phyloP scores from a whole-genome alignment of 176 grass and related monocot genomes.

The Ananas comosus region DNA sequence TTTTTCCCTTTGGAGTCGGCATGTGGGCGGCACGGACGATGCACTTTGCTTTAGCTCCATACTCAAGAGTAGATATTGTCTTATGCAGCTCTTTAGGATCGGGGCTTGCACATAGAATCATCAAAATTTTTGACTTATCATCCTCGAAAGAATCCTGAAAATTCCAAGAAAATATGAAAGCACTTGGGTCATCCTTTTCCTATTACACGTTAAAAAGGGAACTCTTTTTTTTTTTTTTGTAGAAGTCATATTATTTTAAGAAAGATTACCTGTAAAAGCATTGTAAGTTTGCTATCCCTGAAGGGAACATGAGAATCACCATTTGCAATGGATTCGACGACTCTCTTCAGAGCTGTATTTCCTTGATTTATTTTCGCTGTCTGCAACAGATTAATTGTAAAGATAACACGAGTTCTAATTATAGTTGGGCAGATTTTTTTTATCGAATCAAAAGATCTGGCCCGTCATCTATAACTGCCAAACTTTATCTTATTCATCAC shows the following conservation, averaged over 20 bases:
- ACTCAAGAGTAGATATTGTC: conserved; percentile 81
- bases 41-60: conserved; percentile 95
- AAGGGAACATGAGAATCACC: conserved; percentile 93
- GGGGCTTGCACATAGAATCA: conserved; percentile 96
- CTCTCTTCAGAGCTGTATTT: conserved; percentile 79
- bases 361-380: conserved; percentile 93
- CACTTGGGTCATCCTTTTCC: background rate
- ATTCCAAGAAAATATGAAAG: conserved; percentile 2
- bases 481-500: too few species aligned
- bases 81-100: conserved; percentile 88
- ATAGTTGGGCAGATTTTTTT: background rate
- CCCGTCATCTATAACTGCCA: too few species aligned
- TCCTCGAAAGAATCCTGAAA: conserved; percentile 93
- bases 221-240: too few species aligned
- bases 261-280: conserved; percentile 69
- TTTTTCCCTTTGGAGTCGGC: conserved; percentile 50
- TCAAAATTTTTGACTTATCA: conserved; percentile 91
- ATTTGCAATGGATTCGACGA: conserved; percentile 88
- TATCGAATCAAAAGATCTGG: too few species aligned
- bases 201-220: background rate
- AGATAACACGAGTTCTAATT: background rate
- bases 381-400: conserved; percentile 23
- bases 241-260: too few species aligned
- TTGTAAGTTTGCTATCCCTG: conserved; percentile 86
- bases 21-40: conserved; percentile 66